Percentiles rank a stretch among this genome's conserved stretches.
phyloP scores from a whole-genome alignment of 257 asterid genomes.

The Ballota nigra region DNA sequence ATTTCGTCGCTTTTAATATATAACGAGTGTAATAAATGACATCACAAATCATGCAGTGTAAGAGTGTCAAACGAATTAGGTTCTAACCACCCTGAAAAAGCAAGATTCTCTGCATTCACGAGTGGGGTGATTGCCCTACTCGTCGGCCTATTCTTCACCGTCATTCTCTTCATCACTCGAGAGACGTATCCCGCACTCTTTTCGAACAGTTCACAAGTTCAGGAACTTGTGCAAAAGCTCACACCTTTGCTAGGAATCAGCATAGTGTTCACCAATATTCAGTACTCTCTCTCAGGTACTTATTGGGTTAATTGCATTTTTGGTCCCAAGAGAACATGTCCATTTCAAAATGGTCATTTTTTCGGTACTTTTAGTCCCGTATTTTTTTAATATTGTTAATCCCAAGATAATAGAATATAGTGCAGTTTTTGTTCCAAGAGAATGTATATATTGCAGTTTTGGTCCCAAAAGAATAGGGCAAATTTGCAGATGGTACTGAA shows the following conservation, averaged over 20 bases:
- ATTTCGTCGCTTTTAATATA: no score
- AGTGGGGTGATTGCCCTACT: constrained; percentile 35
- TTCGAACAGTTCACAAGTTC: constrained; percentile 32
- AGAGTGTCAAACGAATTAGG: constrained; percentile 59
- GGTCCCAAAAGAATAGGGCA: no score
- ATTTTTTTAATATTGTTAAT: no score
- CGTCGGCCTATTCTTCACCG: constrained; percentile 32
- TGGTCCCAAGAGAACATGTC: no score
- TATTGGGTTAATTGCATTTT: no score
- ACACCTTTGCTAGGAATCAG: constrained; percentile 49
- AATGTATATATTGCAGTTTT: no score
- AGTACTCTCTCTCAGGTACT: constrained; percentile 48
- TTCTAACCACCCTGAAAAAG: constrained; percentile 35
- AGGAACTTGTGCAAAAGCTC: constrained; percentile 39
- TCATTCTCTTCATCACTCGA: constrained; percentile 26
- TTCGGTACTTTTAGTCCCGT: no score
- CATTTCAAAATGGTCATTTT: no score
- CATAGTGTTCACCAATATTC: constrained; percentile 38
- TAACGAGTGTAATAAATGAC: no score
- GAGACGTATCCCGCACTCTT: constrained; percentile 43
- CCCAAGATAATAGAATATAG: no score
- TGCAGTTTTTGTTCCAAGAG: no score
- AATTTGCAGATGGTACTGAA: no score
- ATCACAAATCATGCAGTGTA: constrained; percentile 32
- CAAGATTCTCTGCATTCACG: constrained; percentile 42